Base-by-base conservation (phyloP, 2,329 filamentous ascomycete genomes). In the Trichophyton benhamiae region DNA sequence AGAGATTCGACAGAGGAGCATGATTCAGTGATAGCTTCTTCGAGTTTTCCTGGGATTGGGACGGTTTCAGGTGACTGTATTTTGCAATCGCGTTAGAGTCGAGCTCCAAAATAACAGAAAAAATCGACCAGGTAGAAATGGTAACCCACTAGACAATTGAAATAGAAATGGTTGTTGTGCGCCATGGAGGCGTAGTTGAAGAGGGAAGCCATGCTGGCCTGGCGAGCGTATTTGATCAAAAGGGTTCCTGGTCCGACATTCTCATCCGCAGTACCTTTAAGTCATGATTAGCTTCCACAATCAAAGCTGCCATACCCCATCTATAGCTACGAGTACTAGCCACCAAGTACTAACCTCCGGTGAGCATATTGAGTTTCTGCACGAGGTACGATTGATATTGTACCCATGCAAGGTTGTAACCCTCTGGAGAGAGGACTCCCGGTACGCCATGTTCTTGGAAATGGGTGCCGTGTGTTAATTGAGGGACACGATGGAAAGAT, bases 161-260 rank as follows among this genome's bases (percentile, higher is more conserved):
- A 79, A 71, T 78, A 79, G 66, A 78, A 78, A 72, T 85, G 82
- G 75, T 85, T 96, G 83, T 97, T 97, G 81, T 89, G 87, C 61
- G 90, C 89, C 88, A 95, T 95, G 68, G 89, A 95, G 74, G 94
- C 94, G 74, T 95, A 84, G 82, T 97, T 99, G 85, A 99, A 99
- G 72, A 87, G 79, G 68, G 86, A 81, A 48, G 94, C 94, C 65
- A 83, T 80, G 67, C 81, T 80, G 52, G 92, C 87, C 70, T 94
- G 83, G 74, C 91, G 89, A 63, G 92, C 88, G 63, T 87, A 87
- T 70, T 84, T 80, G 70, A 92, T 80, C 70, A 88, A 76, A 70
- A 96, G 85, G 55, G 84, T 79, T 74, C 88, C 85, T 64, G 84
- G 75, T 58, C 81, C 77, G 66, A 81, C 77, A 72, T 83, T 76